A percentile compares a stretch with the other conserved stretches of the same genome.
phyloP scores from a whole-genome alignment of 2,329 filamentous ascomycete genomes.

The Leptosphaerulina australis region DNA sequence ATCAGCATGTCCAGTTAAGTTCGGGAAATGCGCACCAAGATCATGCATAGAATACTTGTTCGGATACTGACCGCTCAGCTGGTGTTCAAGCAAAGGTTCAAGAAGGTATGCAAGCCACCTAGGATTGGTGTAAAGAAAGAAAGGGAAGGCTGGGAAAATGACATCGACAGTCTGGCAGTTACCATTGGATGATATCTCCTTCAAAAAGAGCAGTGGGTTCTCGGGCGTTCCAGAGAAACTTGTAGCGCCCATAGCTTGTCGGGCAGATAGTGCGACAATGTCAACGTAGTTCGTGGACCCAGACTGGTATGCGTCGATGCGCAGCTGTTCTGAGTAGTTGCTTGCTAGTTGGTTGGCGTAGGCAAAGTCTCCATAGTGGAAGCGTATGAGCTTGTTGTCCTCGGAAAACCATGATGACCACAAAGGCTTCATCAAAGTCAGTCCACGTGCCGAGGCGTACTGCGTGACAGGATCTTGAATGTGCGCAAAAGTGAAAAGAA shows the following conservation, averaged over 20 bases:
- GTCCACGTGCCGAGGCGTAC: constrained; percentile 74
- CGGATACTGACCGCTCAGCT: constrained; percentile 81
- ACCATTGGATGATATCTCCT: constrained; percentile 84
- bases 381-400: constrained; percentile 68
- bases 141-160: constrained; percentile 84
- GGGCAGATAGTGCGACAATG: constrained; percentile 76
- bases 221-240: constrained; percentile 75
- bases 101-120: constrained; percentile 79
- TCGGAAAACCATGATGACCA: constrained; percentile 77
- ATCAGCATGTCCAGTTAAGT: constrained; percentile 74
- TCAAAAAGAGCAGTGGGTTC: constrained; percentile 76
- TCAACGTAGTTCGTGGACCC: constrained; percentile 77
- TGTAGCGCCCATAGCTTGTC: constrained; percentile 80
- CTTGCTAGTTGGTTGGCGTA: constrained; percentile 67
- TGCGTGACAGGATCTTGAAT: constrained; percentile 81
- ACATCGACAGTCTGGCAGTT: constrained; percentile 88
- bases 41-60: constrained; percentile 83
- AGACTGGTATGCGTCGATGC: constrained; percentile 72
- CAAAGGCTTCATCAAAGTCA: constrained; percentile 78
- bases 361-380: constrained; percentile 76
- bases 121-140: constrained; percentile 85
- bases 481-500: constrained; percentile 77
- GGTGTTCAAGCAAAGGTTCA: constrained; percentile 81
- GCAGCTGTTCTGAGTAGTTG: constrained; percentile 76
- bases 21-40: constrained; percentile 73